phyloP scores from a whole-genome alignment of 2,329 filamentous ascomycete species.

The Aspergillus costaricaensis region DNA sequence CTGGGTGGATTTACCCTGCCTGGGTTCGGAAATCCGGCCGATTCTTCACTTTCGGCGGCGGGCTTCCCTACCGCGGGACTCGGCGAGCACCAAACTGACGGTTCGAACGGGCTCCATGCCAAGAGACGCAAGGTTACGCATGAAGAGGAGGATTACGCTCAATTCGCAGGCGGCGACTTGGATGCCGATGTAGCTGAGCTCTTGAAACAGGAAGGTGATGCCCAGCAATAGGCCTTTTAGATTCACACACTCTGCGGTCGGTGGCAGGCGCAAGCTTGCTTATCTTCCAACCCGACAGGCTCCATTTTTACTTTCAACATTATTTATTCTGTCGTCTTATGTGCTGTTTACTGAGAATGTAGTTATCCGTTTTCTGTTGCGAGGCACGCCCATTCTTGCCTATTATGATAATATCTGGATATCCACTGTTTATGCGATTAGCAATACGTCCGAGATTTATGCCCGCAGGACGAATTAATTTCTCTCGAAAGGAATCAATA shows the following conservation, averaged over 20 bases:
- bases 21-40: constrained; percentile 22
- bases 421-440: background rate
- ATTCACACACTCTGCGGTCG: background rate
- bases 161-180: constrained; percentile 56
- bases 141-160: constrained; percentile 45
- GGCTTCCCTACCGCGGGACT: constrained; percentile 23
- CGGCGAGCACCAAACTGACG: constrained; percentile 27
- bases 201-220: constrained; percentile 50
- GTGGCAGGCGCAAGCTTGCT: background rate
- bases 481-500: background rate
- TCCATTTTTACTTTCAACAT: too few relatives aligned
- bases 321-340: background rate
- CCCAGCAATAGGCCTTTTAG: constrained; percentile 12
- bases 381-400: background rate
- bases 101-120: constrained; percentile 35
- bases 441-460: background rate
- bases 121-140: constrained; percentile 55
- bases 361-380: background rate
- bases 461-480: background rate
- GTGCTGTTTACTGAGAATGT: background rate
- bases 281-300: background rate
- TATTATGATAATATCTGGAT: constrained; percentile 3
- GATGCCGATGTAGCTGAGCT: constrained; percentile 64
- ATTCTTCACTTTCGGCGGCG: constrained; percentile 19
- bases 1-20: constrained; percentile 23